Evolutionary conservation across 2,329 filamentous ascomycete species (phyloP).

Genomic region (Orbilia brochopaga): DNA sequence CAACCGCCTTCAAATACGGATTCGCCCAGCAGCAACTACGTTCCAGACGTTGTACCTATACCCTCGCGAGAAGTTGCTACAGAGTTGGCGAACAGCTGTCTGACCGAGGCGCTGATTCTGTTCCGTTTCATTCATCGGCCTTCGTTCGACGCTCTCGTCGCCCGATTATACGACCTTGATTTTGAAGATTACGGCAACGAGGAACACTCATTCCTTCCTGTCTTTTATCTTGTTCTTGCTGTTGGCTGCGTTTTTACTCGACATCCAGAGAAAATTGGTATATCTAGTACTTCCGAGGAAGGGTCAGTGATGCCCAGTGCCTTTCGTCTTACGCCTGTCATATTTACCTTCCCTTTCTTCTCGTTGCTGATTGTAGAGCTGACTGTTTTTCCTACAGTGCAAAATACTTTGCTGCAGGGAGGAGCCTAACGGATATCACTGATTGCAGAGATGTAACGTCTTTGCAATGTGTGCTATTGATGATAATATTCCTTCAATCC

Average conservation of each 20-base stretch:
- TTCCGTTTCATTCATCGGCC: slow-evolving; percentile 68
- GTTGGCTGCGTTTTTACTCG: slow-evolving; percentile 74
- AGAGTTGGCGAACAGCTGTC: slow-evolving; percentile 65
- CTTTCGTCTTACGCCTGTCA: not conserved
- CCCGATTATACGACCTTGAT: slow-evolving; percentile 76
- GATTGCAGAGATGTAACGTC: slow-evolving; percentile 70
- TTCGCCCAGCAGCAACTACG: slow-evolving; percentile 66
- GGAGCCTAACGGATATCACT: slow-evolving; percentile 68
- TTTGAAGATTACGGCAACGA: slow-evolving; percentile 68
- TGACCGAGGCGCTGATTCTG: slow-evolving; percentile 69
- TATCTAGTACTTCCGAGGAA: slow-evolving; percentile 64
- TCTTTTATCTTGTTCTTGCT: slow-evolving; percentile 73
- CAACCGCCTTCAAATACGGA: slow-evolving; percentile 70
- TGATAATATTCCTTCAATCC: slow-evolving; percentile 80
- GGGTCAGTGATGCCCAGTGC: slow-evolving; percentile 59
- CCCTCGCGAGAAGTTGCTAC: slow-evolving; percentile 63
- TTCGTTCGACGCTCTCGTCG: slow-evolving; percentile 76
- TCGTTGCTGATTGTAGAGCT: slow-evolving; percentile 5
- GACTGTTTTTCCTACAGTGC: slow-evolving; percentile 62
- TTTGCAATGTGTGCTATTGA: slow-evolving; percentile 76
- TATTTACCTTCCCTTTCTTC: too few relatives aligned
- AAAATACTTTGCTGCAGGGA: slow-evolving; percentile 74
- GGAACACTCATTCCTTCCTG: slow-evolving; percentile 72
- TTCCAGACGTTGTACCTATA: slow-evolving; percentile 50
- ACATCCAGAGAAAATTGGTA: slow-evolving; percentile 63